Conservation (phyloP, 1,284 basidiomycete genomes). For the Coniferiporia sulphurascens region DNA sequence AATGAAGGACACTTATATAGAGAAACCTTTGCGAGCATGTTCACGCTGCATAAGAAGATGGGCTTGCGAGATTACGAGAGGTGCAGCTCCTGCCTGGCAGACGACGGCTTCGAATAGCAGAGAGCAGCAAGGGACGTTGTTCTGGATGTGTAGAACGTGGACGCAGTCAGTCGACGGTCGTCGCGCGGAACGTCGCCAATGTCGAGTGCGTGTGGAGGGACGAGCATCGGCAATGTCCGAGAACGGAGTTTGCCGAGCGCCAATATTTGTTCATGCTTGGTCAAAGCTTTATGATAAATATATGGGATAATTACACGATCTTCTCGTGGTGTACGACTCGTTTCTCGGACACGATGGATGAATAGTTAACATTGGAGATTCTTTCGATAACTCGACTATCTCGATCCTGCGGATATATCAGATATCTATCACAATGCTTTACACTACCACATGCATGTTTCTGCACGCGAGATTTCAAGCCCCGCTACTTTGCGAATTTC, state of each 20-base stretch:
- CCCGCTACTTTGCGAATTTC: too few relatives aligned
- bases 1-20: slow-evolving; percentile 65
- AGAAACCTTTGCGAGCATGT: slow-evolving; percentile 71
- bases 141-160: neutral
- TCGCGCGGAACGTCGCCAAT: neutral
- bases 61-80: neutral
- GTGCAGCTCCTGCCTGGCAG: neutral
- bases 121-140: neutral
- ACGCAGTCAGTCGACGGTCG: neutral
- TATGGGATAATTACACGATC: too few relatives aligned
- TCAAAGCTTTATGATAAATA: neutral
- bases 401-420: too few relatives aligned
- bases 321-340: too few relatives aligned
- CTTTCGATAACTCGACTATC: too few relatives aligned
- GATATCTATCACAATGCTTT: too few relatives aligned
- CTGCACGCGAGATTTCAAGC: too few relatives aligned
- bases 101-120: neutral
- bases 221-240: neutral
- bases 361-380: too few relatives aligned
- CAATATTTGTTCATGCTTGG: neutral
- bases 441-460: too few relatives aligned
- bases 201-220: neutral
- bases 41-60: slow-evolving; percentile 56
- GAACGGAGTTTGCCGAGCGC: neutral
- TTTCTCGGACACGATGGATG: too few relatives aligned